Percentiles rank a stretch among this genome's conserved stretches.
Conservation (phyloP, 805 yeast species). For the Cyberlindnera bimundalis region DNA sequence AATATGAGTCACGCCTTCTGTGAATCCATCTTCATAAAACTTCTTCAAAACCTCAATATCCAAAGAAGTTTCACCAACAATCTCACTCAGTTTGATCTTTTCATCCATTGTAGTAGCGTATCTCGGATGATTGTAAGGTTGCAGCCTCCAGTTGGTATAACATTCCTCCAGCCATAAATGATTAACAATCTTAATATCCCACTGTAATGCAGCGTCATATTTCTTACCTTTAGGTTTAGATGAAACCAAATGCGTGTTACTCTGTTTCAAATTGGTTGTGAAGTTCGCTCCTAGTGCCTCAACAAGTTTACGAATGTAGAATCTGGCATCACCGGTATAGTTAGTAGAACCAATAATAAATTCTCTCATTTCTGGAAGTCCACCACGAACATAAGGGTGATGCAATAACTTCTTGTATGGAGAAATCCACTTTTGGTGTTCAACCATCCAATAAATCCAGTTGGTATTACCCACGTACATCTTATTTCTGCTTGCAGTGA, state of each 20-base stretch:
- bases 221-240: conserved; percentile 70
- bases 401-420: conserved; percentile 61
- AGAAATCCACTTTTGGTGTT: conserved; percentile 48
- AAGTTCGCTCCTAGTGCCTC: conserved; percentile 71
- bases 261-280: conserved; percentile 58
- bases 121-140: conserved; percentile 42
- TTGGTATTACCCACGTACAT: conserved; percentile 58
- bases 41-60: conserved; percentile 38
- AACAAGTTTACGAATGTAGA: conserved; percentile 62
- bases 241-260: conserved; percentile 70
- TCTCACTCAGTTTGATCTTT: conserved; percentile 32
- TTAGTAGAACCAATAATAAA: conserved; percentile 67
- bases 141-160: conserved; percentile 55
- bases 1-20: conserved; percentile 18
- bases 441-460: conserved; percentile 73
- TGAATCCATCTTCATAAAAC: conserved; percentile 34
- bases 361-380: conserved; percentile 52
- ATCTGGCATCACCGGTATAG: conserved; percentile 81
- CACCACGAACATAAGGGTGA: conserved; percentile 55
- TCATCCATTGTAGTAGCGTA: conserved; percentile 36
- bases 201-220: conserved; percentile 65
- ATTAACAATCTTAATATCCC: conserved; percentile 66
- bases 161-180: conserved; percentile 90
- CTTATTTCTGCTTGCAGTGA: conserved; percentile 38
- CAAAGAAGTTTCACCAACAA: conserved; percentile 51